Percentiles rank a stretch among this genome's conserved stretches.
Evolutionary conservation across 306 rosid genomes (phyloP).

Genomic region (Pterocarpus macrocarpus): DNA sequence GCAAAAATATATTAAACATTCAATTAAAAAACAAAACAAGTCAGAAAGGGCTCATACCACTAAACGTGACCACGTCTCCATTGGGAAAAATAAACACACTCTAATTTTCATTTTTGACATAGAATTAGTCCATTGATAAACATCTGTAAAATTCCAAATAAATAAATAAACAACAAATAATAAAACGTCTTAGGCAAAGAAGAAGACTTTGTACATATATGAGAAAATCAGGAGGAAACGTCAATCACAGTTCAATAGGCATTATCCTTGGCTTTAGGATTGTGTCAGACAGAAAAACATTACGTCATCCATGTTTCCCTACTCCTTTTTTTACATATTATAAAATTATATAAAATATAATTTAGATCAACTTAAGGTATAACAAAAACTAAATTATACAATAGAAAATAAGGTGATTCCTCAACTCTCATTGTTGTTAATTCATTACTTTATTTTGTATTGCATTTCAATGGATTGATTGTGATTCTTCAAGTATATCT

Average conservation of each 20-base stretch:
- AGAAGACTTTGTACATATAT: slow-evolving; percentile 18
- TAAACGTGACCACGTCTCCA: slow-evolving; percentile 79
- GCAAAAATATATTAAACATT: neutral
- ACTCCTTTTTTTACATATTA: neutral
- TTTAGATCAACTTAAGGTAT: slow-evolving; percentile 15
- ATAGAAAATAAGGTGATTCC: slow-evolving; percentile 5
- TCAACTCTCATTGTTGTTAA: neutral
- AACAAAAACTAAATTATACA: slow-evolving; percentile 24
- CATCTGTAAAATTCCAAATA: slow-evolving; percentile 64
- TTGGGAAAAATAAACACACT: slow-evolving; percentile 83
- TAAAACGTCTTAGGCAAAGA: slow-evolving; percentile 29
- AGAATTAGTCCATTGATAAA: slow-evolving; percentile 86
- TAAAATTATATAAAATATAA: neutral
- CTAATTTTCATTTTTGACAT: slow-evolving; percentile 81
- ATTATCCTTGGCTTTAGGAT: slow-evolving; percentile 12
- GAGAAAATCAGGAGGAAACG: slow-evolving; percentile 21
- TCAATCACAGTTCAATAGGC: slow-evolving; percentile 3
- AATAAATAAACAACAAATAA: neutral
- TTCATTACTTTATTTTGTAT: slow-evolving; percentile 2
- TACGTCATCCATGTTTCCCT: neutral
- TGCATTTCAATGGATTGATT: slow-evolving; percentile 20
- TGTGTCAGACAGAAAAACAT: neutral
- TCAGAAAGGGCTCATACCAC: slow-evolving; percentile 56
- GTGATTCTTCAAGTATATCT: slow-evolving; percentile 13
- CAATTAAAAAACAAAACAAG: slow-evolving; percentile 16